A percentile compares a stretch with the other conserved stretches of the same genome.
These are phyloP conservation scores for Catunica adiposa DNA, from an alignment of 2,329 filamentous ascomycete genomes.

Conservation along the genomic window DNA sequence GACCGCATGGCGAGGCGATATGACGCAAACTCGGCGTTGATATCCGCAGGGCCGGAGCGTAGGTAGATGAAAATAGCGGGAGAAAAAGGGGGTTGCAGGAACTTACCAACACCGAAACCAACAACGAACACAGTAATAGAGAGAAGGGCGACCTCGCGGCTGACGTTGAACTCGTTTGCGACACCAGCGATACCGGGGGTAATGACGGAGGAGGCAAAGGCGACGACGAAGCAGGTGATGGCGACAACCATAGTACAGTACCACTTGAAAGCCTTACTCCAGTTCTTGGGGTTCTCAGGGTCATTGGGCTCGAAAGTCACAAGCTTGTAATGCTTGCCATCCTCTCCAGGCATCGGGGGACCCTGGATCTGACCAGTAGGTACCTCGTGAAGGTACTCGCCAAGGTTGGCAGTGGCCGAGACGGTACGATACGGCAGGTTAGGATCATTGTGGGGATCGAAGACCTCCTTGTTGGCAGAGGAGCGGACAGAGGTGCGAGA, in stretches of 20 bases:
- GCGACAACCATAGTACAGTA: slow-evolving; percentile 76
- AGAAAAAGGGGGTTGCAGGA: background rate
- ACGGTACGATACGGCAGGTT: slow-evolving; percentile 52
- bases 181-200: slow-evolving; percentile 59
- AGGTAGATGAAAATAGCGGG: slow-evolving; percentile 10
- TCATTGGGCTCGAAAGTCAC: slow-evolving; percentile 53
- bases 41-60: background rate
- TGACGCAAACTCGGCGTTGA: background rate
- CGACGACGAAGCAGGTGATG: slow-evolving; percentile 56
- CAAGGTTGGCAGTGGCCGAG: slow-evolving; percentile 41
- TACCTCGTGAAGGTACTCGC: slow-evolving; percentile 51
- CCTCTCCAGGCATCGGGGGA: slow-evolving; percentile 17
- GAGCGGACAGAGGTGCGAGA: slow-evolving; percentile 15
- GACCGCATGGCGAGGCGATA: background rate
- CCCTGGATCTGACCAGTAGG: slow-evolving; percentile 42
- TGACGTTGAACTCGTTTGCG: slow-evolving; percentile 46
- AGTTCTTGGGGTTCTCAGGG: slow-evolving; percentile 71
- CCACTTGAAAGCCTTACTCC: slow-evolving; percentile 65
- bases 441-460: slow-evolving; percentile 29
- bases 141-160: slow-evolving; percentile 54
- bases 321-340: slow-evolving; percentile 30
- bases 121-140: slow-evolving; percentile 63
- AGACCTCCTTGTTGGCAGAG: slow-evolving; percentile 20
- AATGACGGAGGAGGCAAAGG: slow-evolving; percentile 56
- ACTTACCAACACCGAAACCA: slow-evolving; percentile 58